Conservation (phyloP, 352 stramenopile genomes). For the Saprolegnia parasitica region DNA sequence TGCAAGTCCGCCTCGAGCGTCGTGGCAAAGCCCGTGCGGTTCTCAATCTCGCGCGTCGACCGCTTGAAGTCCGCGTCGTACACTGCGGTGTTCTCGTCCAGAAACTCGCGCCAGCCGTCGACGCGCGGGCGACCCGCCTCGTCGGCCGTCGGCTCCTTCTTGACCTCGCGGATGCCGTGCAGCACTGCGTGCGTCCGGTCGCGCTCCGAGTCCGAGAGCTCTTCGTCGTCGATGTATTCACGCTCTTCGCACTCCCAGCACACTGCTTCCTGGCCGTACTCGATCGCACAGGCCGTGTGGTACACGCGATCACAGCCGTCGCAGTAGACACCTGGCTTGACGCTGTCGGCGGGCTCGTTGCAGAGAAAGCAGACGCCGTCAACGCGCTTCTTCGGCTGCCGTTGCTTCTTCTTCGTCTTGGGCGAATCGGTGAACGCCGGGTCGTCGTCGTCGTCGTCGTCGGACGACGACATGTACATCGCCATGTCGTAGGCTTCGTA, state of each 20-base stretch:
- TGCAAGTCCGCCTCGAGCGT: constrained; percentile 13
- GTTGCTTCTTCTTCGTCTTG: not conserved
- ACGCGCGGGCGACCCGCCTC: constrained; percentile 21
- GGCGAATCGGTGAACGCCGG: not conserved
- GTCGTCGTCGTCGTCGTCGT: not conserved
- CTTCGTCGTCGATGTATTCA: constrained; percentile 70
- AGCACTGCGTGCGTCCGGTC: constrained; percentile 46
- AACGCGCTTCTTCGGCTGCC: not conserved
- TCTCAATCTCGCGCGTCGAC: constrained; percentile 47
- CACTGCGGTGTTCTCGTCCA: constrained; percentile 51
- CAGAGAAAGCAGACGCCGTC: constrained; percentile 6
- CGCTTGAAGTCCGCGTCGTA: constrained; percentile 44
- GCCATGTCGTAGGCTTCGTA: not conserved
- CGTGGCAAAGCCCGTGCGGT: constrained; percentile 31
- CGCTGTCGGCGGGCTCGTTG: not conserved
- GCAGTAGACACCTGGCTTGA: constrained; percentile 7
- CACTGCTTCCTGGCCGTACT: constrained; percentile 60
- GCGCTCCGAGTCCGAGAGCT: constrained; percentile 50
- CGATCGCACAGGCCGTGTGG: constrained; percentile 60
- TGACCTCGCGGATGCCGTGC: constrained; percentile 38
- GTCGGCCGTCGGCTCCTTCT: constrained; percentile 22
- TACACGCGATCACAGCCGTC: constrained; percentile 32
- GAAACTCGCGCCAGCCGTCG: constrained; percentile 55
- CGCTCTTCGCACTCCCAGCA: constrained; percentile 77
- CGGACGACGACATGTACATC: not conserved